Evolutionary conservation across 177 flowering plant genomes (phyloP).

Genomic region (Vitis hybrid): DNA sequence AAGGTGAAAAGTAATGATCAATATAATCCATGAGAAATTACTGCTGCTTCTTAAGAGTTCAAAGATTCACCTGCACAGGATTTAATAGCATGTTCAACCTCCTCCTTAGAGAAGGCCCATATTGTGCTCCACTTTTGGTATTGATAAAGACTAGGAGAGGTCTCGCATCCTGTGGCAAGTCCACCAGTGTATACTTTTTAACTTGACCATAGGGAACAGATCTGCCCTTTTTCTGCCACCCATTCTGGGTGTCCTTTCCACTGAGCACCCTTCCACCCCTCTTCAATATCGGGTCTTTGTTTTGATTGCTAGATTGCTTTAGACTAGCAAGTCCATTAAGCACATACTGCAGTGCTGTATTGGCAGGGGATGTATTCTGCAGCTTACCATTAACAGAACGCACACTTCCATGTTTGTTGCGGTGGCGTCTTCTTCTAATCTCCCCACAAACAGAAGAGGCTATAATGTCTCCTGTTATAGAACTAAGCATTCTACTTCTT

Average conservation of each 20-base stretch:
- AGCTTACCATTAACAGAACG: slow-evolving; percentile 29
- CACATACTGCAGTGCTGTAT: slow-evolving; percentile 35
- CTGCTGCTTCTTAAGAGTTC: background rate
- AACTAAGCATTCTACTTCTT: slow-evolving; percentile 46
- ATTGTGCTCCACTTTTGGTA: slow-evolving; percentile 74
- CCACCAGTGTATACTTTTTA: slow-evolving; percentile 42
- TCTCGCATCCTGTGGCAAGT: slow-evolving; percentile 69
- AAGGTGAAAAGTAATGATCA: background rate
- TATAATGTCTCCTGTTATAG: slow-evolving; percentile 48
- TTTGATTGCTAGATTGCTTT: slow-evolving; percentile 33
- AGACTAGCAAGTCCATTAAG: slow-evolving; percentile 42
- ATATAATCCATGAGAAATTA: background rate
- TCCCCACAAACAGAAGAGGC: slow-evolving; percentile 63
- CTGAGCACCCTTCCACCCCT: slow-evolving; percentile 17
- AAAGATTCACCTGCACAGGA: slow-evolving; percentile 67
- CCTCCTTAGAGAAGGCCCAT: slow-evolving; percentile 54
- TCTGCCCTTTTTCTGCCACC: slow-evolving; percentile 26
- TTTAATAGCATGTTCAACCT: slow-evolving; percentile 70
- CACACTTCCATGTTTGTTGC: slow-evolving; percentile 39
- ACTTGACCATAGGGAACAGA: slow-evolving; percentile 9
- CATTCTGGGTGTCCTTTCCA: slow-evolving; percentile 21
- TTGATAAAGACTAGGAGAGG: slow-evolving; percentile 83
- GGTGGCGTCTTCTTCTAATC: slow-evolving; percentile 49
- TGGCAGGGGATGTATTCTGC: slow-evolving; percentile 33
- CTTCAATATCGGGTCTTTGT: slow-evolving; percentile 22